phyloP scores from a whole-genome alignment of 345 rosid genomes.

The Syzygium aromaticum region DNA sequence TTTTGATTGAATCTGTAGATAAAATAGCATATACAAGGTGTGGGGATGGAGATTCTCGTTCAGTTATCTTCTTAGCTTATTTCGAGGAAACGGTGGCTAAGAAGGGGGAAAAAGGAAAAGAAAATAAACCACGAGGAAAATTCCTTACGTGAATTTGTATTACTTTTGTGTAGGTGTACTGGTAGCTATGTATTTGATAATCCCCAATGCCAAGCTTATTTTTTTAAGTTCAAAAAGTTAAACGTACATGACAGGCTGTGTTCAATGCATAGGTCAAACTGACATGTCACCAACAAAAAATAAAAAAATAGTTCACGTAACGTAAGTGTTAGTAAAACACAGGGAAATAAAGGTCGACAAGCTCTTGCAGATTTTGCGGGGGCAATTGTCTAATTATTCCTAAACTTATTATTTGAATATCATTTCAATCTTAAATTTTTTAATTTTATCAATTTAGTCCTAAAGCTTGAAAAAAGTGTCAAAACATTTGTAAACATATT shows the following conservation, averaged over 20 bases:
- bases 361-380: background rate
- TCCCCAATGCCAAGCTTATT: background rate
- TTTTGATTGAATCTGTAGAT: background rate
- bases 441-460: background rate
- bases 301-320: background rate
- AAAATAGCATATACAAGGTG: background rate
- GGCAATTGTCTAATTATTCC: background rate
- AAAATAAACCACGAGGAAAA: background rate
- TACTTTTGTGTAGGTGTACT: background rate
- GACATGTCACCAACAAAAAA: background rate
- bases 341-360: background rate
- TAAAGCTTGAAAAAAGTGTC: background rate
- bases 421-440: background rate
- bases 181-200: background rate
- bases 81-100: background rate
- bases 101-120: background rate
- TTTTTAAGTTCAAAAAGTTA: background rate
- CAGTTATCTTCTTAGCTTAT: background rate
- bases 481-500: too few relatives aligned
- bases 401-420: accelerated
- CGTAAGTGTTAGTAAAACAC: background rate
- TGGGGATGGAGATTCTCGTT: background rate
- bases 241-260: background rate
- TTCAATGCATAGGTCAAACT: background rate
- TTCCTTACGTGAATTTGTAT: too few relatives aligned